Evolutionary conservation across 2,329 filamentous ascomycete genomes (phyloP), one percentile per base, ranked within the genome.

Genomic region (Akanthomyces uredinophilus): DNA sequence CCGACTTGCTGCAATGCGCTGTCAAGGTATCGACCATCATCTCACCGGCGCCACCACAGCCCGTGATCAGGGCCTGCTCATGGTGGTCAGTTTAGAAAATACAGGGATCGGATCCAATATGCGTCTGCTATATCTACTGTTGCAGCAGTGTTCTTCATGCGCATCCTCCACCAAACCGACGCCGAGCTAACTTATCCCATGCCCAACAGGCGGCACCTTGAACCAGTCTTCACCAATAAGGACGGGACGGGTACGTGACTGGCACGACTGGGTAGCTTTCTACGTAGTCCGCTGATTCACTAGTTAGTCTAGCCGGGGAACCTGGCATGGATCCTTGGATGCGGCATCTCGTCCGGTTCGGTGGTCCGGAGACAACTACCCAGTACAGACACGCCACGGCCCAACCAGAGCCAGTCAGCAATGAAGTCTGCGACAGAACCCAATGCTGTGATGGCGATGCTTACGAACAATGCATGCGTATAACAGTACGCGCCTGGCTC

Each of bases 1-100:
- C 22, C 24, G 22, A 13, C 44, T n/a, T 24, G 10, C n/a, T 29
- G 37, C 37, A 7, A 16, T 39, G 37, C 37, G 4, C 10, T 39
- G 11, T 16, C 32, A 35, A 35, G 37, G 37, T 39, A 39, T 39
- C 37, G 16, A 39, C 13, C 37, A 39, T 5, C 14, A 39, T 16
- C 11, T 16, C 13, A 8, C 4, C n/a, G n/a, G 43, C n/a, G 43
- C 43, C n/a, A 20, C 20, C 4, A 11, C 32, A 11, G 22, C 43
- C 20, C 18, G 32, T 39, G 32, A 13, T 43, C 29, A 24, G 14
- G 13, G n/a, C 47, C 20, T 43, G 35, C 51, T 37, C 1, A 29
- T 50, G 55, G n/a, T n/a, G 24, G 56, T 59, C 43, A 43, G 51
- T 51, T 59, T 39, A 59, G 47, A 51, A 51, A 22, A 20, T 51